Base-by-base conservation (phyloP, 805 yeast species). In the Metschnikowia noctiluminum region DNA sequence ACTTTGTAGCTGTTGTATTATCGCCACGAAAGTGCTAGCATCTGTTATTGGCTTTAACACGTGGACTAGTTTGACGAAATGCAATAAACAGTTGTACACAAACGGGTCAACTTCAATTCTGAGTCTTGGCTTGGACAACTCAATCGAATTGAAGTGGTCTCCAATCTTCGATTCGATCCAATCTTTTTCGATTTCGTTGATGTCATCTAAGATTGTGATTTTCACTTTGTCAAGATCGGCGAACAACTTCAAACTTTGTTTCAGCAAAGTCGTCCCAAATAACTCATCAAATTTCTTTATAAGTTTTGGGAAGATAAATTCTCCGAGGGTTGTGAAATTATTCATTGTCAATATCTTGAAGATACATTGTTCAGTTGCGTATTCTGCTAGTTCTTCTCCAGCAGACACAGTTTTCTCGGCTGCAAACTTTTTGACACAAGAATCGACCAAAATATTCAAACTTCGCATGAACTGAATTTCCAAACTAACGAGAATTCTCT, bases 391-490 rank as follows among this genome's bases (percentile, higher is more conserved):
- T 3, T 41, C 46, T 27, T 38, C 55, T 15, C 64, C 54, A n/a
- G 42, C 40, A 13, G 45, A 21, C 13, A 41, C 36, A 1, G 54
- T 28, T 34, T 57, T 54, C 34, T 57, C 60, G 2, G 49, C 49
- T 12, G 61, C 63, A 50, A 69, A 73, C 48, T 59, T 64, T 51
- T 73, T 73, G 68, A 73, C 68, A 14, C 70, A 61, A 1, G 77
- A 70, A 43, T 73, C 77, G 38, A 71, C 60, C 10, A 71, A 55
- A 10, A 71, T 68, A 41, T 69, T 71, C 56, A 73, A 62, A 55
- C 74, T 66, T 54, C 78, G 57, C 72, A 73, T 69, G 50, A 73
- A 73, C 51, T 73, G 78, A 40, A 73, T 71, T 58, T 73, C 78
- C 48, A 73, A 61, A 48, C 74, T 68, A 1, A 73, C 72, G 43